Percentiles rank a stretch among this genome's conserved stretches.
phyloP scores from a whole-genome alignment of 495 filamentous ascomycete species.

The Podospora didyma region DNA sequence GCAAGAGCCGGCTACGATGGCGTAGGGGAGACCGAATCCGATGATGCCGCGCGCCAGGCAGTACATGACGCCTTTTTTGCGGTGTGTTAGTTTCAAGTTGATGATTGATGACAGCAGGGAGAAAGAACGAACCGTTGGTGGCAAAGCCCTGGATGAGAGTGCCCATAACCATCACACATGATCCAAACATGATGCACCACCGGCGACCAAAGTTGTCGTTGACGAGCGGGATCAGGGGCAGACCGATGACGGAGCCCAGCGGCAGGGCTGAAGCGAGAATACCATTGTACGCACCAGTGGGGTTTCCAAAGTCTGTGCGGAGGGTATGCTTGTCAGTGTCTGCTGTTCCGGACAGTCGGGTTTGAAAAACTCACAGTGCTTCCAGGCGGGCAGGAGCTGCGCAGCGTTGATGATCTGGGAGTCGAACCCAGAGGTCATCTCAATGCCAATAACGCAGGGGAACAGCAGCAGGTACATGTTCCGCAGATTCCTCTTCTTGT shows the following conservation, averaged over 20 bases:
- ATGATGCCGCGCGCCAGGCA: slow-evolving; percentile 59
- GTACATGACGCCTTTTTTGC: slow-evolving; percentile 44
- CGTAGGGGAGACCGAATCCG: slow-evolving; percentile 60
- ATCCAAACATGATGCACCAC: slow-evolving; percentile 58
- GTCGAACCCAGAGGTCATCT: slow-evolving; percentile 71
- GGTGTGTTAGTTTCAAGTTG: background rate
- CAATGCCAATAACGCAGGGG: slow-evolving; percentile 64
- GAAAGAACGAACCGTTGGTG: slow-evolving; percentile 36
- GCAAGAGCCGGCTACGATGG: slow-evolving; percentile 57
- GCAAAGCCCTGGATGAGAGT: slow-evolving; percentile 53
- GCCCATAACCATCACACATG: slow-evolving; percentile 53
- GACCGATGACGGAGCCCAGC: slow-evolving; percentile 45
- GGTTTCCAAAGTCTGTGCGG: slow-evolving; percentile 36
- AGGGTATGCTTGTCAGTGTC: too few species aligned
- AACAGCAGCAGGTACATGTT: slow-evolving; percentile 58
- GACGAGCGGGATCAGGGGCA: slow-evolving; percentile 55
- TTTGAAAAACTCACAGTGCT: slow-evolving; percentile 47
- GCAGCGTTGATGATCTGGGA: slow-evolving; percentile 66
- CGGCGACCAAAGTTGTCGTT: slow-evolving; percentile 54
- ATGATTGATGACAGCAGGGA: background rate
- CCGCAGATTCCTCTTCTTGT: slow-evolving; percentile 60
- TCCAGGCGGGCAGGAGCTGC: slow-evolving; percentile 57
- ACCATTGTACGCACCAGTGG: slow-evolving; percentile 40
- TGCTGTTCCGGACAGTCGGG: too few species aligned
- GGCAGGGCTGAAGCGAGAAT: slow-evolving; percentile 43